A percentile compares a stretch with the other conserved stretches of the same genome.
Evolutionary conservation across 2,329 filamentous ascomycete species (phyloP).

Genomic region (Phialophora macrospora): DNA sequence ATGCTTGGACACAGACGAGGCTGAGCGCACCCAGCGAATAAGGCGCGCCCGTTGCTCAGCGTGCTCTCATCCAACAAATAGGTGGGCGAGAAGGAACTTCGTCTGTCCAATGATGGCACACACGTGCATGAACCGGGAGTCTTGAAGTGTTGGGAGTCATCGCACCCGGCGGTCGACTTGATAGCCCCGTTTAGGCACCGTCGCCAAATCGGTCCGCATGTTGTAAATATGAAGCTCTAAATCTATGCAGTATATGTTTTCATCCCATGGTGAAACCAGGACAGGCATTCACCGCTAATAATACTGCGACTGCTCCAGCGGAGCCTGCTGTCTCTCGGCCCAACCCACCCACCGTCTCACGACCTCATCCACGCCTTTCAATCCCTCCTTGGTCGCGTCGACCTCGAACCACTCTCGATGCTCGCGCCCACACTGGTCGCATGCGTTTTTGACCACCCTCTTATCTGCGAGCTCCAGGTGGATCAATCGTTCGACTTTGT

Average conservation of each 20-base stretch:
- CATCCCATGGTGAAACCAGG: not conserved
- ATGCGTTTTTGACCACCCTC: conserved; percentile 62
- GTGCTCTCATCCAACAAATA: conserved; percentile 6
- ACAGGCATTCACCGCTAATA: not conserved
- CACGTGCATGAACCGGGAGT: not conserved
- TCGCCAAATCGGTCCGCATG: not conserved
- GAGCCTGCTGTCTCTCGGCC: conserved; percentile 60
- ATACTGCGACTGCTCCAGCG: not conserved
- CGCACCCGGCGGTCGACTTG: not conserved
- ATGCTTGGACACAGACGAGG: not conserved
- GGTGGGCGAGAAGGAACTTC: not conserved
- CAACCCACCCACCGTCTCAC: conserved; percentile 85
- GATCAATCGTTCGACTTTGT: conserved; percentile 86
- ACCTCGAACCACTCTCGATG: conserved; percentile 97
- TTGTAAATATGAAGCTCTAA: too few species aligned
- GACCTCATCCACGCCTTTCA: conserved; percentile 72
- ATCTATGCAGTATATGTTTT: not conserved
- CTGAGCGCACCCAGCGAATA: conserved; percentile 8
- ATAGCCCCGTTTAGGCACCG: not conserved
- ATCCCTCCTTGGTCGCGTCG: conserved; percentile 70
- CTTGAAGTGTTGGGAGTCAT: not conserved
- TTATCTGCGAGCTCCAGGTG: conserved; percentile 79
- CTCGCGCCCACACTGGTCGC: conserved; percentile 77
- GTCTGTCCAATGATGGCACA: not conserved
- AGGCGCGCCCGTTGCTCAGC: conserved; percentile 9